A percentile compares a stretch with the other conserved stretches of the same genome.
These are phyloP conservation scores for Termitomyces sp. DNA, from an alignment of 768 basidiomycete genomes.

Conservation along the genomic window DNA sequence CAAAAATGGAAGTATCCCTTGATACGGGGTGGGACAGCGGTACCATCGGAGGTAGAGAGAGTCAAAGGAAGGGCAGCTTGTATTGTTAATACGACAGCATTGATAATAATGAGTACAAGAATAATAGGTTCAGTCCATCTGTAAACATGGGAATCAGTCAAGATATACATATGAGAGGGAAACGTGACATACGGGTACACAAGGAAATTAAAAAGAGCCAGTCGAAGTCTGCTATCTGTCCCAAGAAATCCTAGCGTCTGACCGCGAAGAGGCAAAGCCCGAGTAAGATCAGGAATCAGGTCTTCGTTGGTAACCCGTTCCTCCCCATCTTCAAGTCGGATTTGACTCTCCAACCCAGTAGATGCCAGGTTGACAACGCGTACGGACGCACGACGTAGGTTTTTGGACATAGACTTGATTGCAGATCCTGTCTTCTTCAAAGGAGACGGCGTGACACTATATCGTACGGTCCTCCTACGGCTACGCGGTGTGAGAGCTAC, in stretches of 20 bases:
- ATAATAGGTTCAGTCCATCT: slow-evolving; percentile 88
- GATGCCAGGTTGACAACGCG: slow-evolving; percentile 80
- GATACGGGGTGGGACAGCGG: slow-evolving; percentile 33
- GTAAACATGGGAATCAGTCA: background rate
- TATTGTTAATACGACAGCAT: slow-evolving; percentile 75
- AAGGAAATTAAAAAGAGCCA: slow-evolving; percentile 61
- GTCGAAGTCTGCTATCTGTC: slow-evolving; percentile 57
- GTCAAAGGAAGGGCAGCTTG: slow-evolving; percentile 66
- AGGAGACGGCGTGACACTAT: slow-evolving; percentile 50
- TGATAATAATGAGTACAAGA: slow-evolving; percentile 75
- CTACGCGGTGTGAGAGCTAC: slow-evolving; percentile 33
- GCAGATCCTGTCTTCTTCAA: slow-evolving; percentile 56
- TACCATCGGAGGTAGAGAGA: slow-evolving; percentile 37
- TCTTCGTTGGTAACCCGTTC: slow-evolving; percentile 25
- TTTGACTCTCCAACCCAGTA: slow-evolving; percentile 51
- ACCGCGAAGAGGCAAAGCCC: slow-evolving; percentile 58
- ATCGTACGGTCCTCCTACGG: slow-evolving; percentile 41
- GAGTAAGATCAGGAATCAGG: slow-evolving; percentile 35
- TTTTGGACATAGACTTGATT: slow-evolving; percentile 51
- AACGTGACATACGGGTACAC: slow-evolving; percentile 56
- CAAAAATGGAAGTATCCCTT: slow-evolving; percentile 81
- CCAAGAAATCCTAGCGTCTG: slow-evolving; percentile 75
- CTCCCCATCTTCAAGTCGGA: slow-evolving; percentile 46
- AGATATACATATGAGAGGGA: slow-evolving; percentile 1
- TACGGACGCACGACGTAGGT: slow-evolving; percentile 57